Evolutionary conservation across 1,284 basidiomycete genomes (phyloP).

Genomic region (Pulchroboletus neoregius): DNA sequence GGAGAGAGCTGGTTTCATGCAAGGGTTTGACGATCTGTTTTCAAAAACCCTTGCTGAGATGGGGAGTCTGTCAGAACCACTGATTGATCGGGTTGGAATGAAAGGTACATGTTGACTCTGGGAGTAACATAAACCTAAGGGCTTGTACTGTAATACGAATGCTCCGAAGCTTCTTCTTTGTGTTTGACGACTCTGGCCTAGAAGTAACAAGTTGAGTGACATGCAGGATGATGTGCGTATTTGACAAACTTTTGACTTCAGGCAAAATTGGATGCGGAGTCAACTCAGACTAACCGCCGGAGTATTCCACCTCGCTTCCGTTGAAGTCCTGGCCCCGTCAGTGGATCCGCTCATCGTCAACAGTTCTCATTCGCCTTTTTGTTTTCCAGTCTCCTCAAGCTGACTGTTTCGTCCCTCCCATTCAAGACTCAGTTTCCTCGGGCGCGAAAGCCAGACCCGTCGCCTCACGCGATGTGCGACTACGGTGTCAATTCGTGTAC

Average conservation of each 20-base stretch:
- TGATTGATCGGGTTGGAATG: slow-evolving; percentile 22
- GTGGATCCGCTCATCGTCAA: no score
- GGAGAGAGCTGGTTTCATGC: slow-evolving; percentile 50
- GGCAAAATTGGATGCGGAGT: no score
- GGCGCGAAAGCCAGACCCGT: no score
- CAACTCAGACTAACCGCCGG: no score
- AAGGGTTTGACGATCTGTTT: slow-evolving; percentile 61
- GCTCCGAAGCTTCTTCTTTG: slow-evolving; percentile 19
- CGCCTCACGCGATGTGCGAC: no score
- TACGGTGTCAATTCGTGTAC: no score
- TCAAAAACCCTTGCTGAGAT: slow-evolving; percentile 53
- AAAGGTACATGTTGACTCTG: slow-evolving; percentile 24
- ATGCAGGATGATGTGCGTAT: background rate
- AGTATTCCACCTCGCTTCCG: no score
- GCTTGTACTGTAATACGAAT: slow-evolving; percentile 3
- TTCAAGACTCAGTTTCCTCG: no score
- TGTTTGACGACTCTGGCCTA: slow-evolving; percentile 33
- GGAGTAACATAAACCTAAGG: background rate
- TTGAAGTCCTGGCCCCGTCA: no score
- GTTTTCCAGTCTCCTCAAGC: no score
- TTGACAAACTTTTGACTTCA: slow-evolving; percentile 54
- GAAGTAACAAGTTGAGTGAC: slow-evolving; percentile 1
- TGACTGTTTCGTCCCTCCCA: no score
- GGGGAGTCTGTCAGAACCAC: slow-evolving; percentile 39
- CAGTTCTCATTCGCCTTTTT: no score